Base-by-base conservation (phyloP, 2,329 filamentous ascomycete species). In the Tricladium varicosporioides region DNA sequence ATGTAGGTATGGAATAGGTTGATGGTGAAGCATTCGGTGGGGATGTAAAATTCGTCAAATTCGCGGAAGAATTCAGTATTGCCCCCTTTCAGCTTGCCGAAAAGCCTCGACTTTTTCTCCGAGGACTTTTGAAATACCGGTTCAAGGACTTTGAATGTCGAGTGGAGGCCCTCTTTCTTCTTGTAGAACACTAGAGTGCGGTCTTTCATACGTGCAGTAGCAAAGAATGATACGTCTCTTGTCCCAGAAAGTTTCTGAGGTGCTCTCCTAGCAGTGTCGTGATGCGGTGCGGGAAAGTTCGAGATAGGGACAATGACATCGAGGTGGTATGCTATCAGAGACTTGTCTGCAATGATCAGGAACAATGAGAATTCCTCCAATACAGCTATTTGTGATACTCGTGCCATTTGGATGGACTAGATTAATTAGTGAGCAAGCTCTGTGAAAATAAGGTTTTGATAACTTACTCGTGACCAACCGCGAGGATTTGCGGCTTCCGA, bases 41-140 rank as follows among this genome's bases (percentile, higher is more conserved):
- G 94, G 65, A 99, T 92, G 75, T 97, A 99, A 74, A 99, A 99
- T 65, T 97, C 94, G 75, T 99, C 94, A 71, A 92, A 99, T 70
- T 99, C 94, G 61, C 94, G 88, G 85, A 97, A 99, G 67, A 93
- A 93, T 67, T 99, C 94, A 0, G 93, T 97, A 58, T 83, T 86
- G 16, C 91, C 91, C 31, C 81, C 80, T 62, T 65, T 67, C 58
- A 51, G 27, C 22, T 64, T 67, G 42, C 83, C 80, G 61, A 87
- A 86, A 13, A 87, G 71, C 8, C 91, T 85, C 4, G 85, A 83
- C 67, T 87, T 90, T 77, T 89, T 93, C 69, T 96, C 90, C 0
- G 89, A 87, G 0, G 92, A 89, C 70, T 96, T 97, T 65, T 97
- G 92, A 69, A 94, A 89, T 22, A 99, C 91, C 0, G 94, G 94